Conservation (phyloP, 108 stramenopile species). For the Craspedostauros australis region DNA sequence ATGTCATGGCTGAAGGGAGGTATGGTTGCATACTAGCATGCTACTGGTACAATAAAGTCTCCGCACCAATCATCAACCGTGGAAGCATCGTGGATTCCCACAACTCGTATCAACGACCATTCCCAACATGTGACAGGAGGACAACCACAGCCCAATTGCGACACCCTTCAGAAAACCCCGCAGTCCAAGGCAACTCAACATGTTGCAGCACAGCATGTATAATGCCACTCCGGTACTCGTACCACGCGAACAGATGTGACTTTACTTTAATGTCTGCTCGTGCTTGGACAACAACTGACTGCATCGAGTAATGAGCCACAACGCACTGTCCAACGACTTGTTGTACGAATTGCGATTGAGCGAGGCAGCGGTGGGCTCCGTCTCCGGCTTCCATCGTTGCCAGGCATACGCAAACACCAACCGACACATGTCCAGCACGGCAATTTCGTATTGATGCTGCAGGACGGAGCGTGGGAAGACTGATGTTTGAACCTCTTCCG, state of each 20-base stretch:
- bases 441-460: constrained; percentile 47
- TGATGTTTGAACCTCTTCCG: constrained; percentile 19
- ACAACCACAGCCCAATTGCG: too few relatives aligned
- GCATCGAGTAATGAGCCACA: constrained; percentile 60
- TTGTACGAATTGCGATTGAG: constrained; percentile 62
- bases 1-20: too few relatives aligned
- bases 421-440: constrained; percentile 50
- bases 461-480: constrained; percentile 32
- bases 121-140: too few relatives aligned
- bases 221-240: too few relatives aligned
- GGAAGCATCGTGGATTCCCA: too few relatives aligned
- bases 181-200: too few relatives aligned
- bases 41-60: too few relatives aligned
- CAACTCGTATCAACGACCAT: too few relatives aligned
- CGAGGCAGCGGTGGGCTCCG: constrained; percentile 33
- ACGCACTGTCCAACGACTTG: constrained; percentile 37
- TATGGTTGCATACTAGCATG: too few relatives aligned
- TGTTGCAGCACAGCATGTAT: too few relatives aligned
- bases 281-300: constrained; percentile 16
- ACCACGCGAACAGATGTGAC: not conserved
- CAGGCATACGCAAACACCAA: constrained; percentile 67
- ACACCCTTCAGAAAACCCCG: too few relatives aligned
- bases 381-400: constrained; percentile 42
- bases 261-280: not conserved
- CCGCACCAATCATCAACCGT: too few relatives aligned